A percentile compares a stretch with the other conserved stretches of the same genome.
Conservation (phyloP, 768 basidiomycete species). For the Strobilomyces dryophilus region DNA sequence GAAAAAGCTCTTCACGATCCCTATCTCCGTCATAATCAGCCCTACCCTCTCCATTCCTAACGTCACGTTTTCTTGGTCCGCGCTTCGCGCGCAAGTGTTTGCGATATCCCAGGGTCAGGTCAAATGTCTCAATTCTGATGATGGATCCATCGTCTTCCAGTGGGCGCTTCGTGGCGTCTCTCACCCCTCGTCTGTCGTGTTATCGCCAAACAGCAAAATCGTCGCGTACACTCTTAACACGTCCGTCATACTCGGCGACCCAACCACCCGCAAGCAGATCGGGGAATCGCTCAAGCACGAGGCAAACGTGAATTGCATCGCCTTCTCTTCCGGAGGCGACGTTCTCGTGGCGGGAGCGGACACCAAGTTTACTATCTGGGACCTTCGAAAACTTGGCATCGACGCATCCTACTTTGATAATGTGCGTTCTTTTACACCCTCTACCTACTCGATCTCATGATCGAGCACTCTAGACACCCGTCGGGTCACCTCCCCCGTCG, state of each 20-base stretch:
- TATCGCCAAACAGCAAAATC: slow-evolving; percentile 12
- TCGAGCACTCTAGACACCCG: background rate
- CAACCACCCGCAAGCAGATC: slow-evolving; percentile 5
- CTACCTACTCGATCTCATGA: background rate
- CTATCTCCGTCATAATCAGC: slow-evolving; percentile 11
- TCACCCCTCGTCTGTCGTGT: slow-evolving; percentile 7
- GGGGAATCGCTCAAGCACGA: slow-evolving; percentile 6
- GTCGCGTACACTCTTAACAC: slow-evolving; percentile 14
- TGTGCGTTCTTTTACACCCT: background rate
- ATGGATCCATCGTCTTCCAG: slow-evolving; percentile 11
- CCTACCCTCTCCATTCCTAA: background rate
- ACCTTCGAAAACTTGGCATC: slow-evolving; percentile 2
- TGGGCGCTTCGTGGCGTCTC: slow-evolving; percentile 10
- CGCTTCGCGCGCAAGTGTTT: slow-evolving; percentile 10
- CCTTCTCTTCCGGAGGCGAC: slow-evolving; percentile 9
- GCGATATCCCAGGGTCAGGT: slow-evolving; percentile 16
- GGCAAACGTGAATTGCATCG: slow-evolving; percentile 10
- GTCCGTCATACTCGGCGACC: slow-evolving; percentile 9
- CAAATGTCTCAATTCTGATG: slow-evolving; percentile 13
- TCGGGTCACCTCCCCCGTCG: background rate
- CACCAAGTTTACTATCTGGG: slow-evolving; percentile 13
- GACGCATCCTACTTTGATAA: background rate
- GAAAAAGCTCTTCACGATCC: slow-evolving; percentile 15
- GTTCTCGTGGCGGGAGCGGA: slow-evolving; percentile 2
- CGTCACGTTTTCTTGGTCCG: slow-evolving; percentile 9